Percentiles rank a stretch among this genome's conserved stretches.
These are phyloP conservation scores for Starmerella davenportii DNA, from an alignment of 805 yeast species.

Conservation along the genomic window DNA sequence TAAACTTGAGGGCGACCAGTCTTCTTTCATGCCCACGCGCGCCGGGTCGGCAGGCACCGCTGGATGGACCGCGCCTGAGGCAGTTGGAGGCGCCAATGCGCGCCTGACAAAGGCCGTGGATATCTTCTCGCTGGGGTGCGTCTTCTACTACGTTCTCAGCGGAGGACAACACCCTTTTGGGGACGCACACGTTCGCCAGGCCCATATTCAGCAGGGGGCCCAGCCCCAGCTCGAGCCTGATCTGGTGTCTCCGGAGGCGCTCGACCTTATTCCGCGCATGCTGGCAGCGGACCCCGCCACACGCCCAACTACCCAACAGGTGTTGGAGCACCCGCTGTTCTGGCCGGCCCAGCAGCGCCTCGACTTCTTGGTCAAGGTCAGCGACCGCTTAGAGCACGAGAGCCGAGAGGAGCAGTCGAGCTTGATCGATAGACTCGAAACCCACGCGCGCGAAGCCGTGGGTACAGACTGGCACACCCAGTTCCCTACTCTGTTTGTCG, in stretches of 20 bases:
- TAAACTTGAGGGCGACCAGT: slow-evolving; percentile 76
- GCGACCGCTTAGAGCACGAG: slow-evolving; percentile 81
- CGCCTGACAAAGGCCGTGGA: slow-evolving; percentile 79
- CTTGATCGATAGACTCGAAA: slow-evolving; percentile 38
- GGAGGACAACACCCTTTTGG: slow-evolving; percentile 90
- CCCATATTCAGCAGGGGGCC: slow-evolving; percentile 58
- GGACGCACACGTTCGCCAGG: slow-evolving; percentile 65
- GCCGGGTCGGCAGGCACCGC: slow-evolving; percentile 65
- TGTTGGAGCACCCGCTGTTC: slow-evolving; percentile 73
- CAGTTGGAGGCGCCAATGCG: slow-evolving; percentile 5
- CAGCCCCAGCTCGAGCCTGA: slow-evolving; percentile 35
- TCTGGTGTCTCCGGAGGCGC: slow-evolving; percentile 35
- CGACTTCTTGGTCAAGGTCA: slow-evolving; percentile 68
- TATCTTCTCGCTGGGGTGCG: slow-evolving; percentile 87
- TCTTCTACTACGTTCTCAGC: slow-evolving; percentile 68
- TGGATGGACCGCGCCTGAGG: slow-evolving; percentile 97
- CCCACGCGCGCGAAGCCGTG: slow-evolving; percentile 28
- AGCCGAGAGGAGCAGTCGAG: slow-evolving; percentile 61
- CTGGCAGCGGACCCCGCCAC: slow-evolving; percentile 42
- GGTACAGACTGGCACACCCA: slow-evolving; percentile 58
- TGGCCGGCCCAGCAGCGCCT: slow-evolving; percentile 62
- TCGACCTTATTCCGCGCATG: slow-evolving; percentile 57
- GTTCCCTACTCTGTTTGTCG: slow-evolving; percentile 57
- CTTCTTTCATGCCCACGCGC: slow-evolving; percentile 71
- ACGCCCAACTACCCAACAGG: slow-evolving; percentile 53